Evolutionary conservation across 1,284 basidiomycete species (phyloP), one percentile per base, ranked within the genome.

Genomic region (Cryptococcus hybrid): DNA sequence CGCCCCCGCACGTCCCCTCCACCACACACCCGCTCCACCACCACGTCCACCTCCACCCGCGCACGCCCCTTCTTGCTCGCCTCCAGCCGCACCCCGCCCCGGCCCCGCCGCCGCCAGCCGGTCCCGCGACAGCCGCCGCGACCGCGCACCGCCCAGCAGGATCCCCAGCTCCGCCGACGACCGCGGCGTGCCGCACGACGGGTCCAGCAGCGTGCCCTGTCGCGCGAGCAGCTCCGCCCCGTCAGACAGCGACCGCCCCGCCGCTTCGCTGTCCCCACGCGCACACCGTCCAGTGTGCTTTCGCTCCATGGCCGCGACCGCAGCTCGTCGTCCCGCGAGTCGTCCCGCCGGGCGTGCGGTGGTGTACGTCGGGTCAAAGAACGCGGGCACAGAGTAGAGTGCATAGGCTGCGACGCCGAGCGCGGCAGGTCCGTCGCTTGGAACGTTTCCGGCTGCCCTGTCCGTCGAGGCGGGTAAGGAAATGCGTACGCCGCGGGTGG

Each of bases 1-100:
- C 83, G 78, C 0, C 94, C 94, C 51, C 84, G 83, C 45, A 96
- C 76, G 62, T 83, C 81, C 1, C 92, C 77, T 96, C 91, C 0
- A 95, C 88, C 57, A 86, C 87, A 4, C 85, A 82, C 62, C 60
- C 84, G 86, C 63, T 92, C 87, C 44, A 94, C 82, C 5, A 86
- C 79, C 30, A 97, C 84, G 65, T 96, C 91, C 6, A 96, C 81
- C 69, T 90, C 88, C 1, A 96, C 88, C 36, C 90, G 85, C 2
- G 90, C 86, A 36, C 80, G 88, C 84, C 49, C 84, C 84, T 75
- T 87, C 84, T 79, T 90, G 84, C 57, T 88, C 71, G 53, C 77
- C 59, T 80, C 75, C 46, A 79, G 62, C 36, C 73, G 60, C 39
- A 78, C 71, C 48, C 76, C 64, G 9, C 48, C 47, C 63, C 65